Evolutionary conservation across 495 filamentous ascomycete species (phyloP), one percentile per base, ranked within the genome.

Genomic region (Daldinia loculata): DNA sequence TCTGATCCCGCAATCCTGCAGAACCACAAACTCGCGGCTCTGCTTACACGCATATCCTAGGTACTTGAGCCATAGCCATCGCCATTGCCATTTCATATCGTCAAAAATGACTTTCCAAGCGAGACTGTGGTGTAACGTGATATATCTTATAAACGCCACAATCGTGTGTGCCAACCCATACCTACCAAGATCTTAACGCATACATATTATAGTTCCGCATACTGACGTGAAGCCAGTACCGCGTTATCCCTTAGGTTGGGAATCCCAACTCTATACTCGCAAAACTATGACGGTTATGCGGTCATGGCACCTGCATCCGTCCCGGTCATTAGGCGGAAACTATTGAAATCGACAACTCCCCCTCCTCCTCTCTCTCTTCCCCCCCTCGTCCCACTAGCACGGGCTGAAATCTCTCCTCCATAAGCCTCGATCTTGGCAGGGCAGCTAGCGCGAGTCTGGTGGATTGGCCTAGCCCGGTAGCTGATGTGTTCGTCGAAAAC

Each of bases 1-100:
- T 34, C 50, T 72, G 61, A 72, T 72, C 70, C 70, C 61, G 64
- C 32, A 72, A 64, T 72, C 70, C 70, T 68, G 45, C 64, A 68
- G 36, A 71, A 22, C 26, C 38, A 59, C 34, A 60, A 11, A 34
- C 32, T 43, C 36, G 59, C 26, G 63, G 63, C 64, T 67, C 63
- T 71, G 58, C 52, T 53, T 60, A 72, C 53, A 60, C 50, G 22
- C 15, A 19, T 56, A 39, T 58, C 41, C 60, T 36, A n/a, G n/a
- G n/a, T n/a, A n/a, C n/a, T n/a, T n/a, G n/a, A n/a, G 32, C 51
- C 29, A 17, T 27, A 69, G 61, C 34, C 52, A 61, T 69, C 53
- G 55, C 48, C 36, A 58, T 24, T 3, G 24, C 52, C 29, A 30
- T 30, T 30, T 59, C 53, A 63, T 41, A 7, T n/a, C 48, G 66